A percentile compares a stretch with the other conserved stretches of the same genome.
Conservation (phyloP, 2,329 filamentous ascomycete genomes). For the Albifimbria verrucaria region DNA sequence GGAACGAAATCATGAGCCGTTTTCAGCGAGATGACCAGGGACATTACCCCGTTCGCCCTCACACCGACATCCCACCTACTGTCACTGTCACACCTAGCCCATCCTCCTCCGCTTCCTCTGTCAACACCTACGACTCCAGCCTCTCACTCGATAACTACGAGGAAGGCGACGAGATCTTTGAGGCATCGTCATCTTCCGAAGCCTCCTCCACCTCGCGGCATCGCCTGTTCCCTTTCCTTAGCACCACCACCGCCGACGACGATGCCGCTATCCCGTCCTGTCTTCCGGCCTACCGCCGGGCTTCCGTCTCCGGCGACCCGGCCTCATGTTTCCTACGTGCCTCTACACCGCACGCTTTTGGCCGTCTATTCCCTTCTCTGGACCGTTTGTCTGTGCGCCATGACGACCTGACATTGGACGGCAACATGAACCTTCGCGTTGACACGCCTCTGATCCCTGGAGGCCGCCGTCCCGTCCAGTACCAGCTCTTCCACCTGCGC, state of each 20-base stretch:
- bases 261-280: conserved; percentile 40
- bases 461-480: conserved; percentile 62
- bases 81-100: conserved; percentile 2
- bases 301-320: conserved; percentile 39
- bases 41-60: conserved; percentile 8
- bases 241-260: conserved; percentile 17
- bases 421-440: conserved; percentile 93
- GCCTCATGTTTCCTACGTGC: conserved; percentile 63
- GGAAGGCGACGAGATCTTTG: conserved; percentile 17
- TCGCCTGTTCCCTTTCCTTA: neutral
- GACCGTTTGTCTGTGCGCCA: conserved; percentile 80
- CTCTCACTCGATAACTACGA: conserved; percentile 30
- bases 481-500: conserved; percentile 84
- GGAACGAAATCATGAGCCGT: too few species aligned
- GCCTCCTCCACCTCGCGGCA: conserved; percentile 15
- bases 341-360: conserved; percentile 79
- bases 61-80: conserved; percentile 6
- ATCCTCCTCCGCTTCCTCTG: conserved; percentile 46
- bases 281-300: conserved; percentile 58
- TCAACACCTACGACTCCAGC: conserved; percentile 78
- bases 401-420: conserved; percentile 85
- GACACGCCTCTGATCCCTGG: conserved; percentile 65
- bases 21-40: neutral
- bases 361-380: conserved; percentile 79
- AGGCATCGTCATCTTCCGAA: conserved; percentile 19